These are phyloP conservation scores for Leccinum insolens DNA, from an alignment of 1,284 basidiomycete genomes.

Conservation along the genomic window DNA sequence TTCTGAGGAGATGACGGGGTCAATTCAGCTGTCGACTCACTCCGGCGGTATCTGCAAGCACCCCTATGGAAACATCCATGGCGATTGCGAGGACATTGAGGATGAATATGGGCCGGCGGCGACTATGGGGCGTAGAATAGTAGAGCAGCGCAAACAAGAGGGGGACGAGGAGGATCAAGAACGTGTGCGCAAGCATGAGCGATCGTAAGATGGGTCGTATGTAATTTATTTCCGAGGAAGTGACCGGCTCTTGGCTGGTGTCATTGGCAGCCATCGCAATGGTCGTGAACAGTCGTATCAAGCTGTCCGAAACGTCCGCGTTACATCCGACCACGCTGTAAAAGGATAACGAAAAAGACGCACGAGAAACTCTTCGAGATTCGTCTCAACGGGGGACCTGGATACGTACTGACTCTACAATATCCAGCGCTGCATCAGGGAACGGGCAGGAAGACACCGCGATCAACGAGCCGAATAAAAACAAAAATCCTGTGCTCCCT, in stretches of 20 bases:
- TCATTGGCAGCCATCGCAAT: background rate
- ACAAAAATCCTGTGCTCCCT: background rate
- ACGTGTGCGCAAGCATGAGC: conserved; percentile 32
- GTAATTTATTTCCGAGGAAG: background rate
- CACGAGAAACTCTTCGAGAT: background rate
- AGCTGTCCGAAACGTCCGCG: background rate
- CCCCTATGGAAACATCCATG: conserved; percentile 28
- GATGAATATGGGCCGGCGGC: conserved; percentile 31
- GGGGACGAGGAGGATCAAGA: conserved; percentile 30
- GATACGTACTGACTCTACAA: background rate
- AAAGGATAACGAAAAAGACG: background rate
- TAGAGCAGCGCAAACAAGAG: conserved; percentile 34
- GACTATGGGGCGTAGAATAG: conserved; percentile 31
- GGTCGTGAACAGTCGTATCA: background rate
- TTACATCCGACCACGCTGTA: background rate
- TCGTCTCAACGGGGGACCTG: background rate
- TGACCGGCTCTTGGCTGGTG: background rate
- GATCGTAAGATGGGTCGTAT: background rate
- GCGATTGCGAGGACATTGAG: conserved; percentile 30
- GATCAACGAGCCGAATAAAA: background rate
- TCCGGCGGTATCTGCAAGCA: conserved; percentile 24
- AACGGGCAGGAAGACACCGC: background rate
- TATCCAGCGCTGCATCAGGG: background rate
- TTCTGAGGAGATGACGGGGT: background rate
- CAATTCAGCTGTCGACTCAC: conserved; percentile 12